Percentiles rank a stretch among this genome's conserved stretches.
These are phyloP conservation scores for Mortierella sp. DNA, from an alignment of 371 early-diverging fungal species.

Conservation along the genomic window DNA sequence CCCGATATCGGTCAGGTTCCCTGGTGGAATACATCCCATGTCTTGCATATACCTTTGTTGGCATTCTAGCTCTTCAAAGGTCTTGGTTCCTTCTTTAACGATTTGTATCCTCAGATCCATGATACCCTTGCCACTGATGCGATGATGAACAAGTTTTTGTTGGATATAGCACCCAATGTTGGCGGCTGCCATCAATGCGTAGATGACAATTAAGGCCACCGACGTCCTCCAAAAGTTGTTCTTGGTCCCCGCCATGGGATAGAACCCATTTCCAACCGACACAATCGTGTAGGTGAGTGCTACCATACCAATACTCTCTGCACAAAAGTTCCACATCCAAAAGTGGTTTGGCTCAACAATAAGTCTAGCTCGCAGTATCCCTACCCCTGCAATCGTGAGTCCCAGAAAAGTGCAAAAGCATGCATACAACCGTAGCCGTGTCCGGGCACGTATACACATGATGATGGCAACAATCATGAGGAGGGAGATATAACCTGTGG, in stretches of 20 bases:
- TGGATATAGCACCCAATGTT: conserved; percentile 21
- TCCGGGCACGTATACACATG: conserved; percentile 29
- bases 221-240: conserved; percentile 29
- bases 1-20: not conserved
- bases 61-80: not conserved
- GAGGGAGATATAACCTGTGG: conserved; percentile 19
- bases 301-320: conserved; percentile 21
- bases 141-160: conserved; percentile 8
- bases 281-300: conserved; percentile 27
- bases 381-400: conserved; percentile 22
- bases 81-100: not conserved
- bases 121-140: not conserved
- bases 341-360: conserved; percentile 6
- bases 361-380: conserved; percentile 4
- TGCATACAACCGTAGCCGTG: conserved; percentile 29
- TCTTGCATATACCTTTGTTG: not conserved
- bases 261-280: conserved; percentile 41
- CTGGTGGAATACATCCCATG: not conserved
- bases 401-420: conserved; percentile 11
- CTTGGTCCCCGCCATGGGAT: conserved; percentile 27
- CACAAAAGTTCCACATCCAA: conserved; percentile 40
- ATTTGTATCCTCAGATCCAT: not conserved
- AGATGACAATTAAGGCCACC: conserved; percentile 18
- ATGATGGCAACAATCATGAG: conserved; percentile 20
- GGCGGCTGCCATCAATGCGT: conserved; percentile 16